Base-by-base conservation (phyloP, 2,329 filamentous ascomycete genomes). In the Camptophora hylomeconis region DNA sequence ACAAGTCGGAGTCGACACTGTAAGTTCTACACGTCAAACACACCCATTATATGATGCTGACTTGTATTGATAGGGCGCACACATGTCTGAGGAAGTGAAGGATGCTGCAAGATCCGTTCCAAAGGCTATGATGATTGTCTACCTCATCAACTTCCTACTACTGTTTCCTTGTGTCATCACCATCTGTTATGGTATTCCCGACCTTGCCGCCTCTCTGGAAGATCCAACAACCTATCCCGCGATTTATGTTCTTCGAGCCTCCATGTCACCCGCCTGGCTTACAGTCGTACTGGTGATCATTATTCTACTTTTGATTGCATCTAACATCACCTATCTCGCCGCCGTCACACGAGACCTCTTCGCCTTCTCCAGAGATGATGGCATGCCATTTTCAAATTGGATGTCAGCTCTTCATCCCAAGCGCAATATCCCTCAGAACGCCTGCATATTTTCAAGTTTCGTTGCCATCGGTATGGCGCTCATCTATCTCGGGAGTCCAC, bases 71-170 rank as follows among this genome's bases (percentile, higher is more conserved):
- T 29, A 42, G 35, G 51, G 40, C 29, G 53, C 38, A 31, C 55
- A 44, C 43, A 56, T 65, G 42, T 57, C 61, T 4, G 62, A 66
- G 42, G 62, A 66, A 40, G 56, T 65, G 14, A 54, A 56, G 24
- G 54, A 65, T 20, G 58, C 62, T 2, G 51, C 54, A 3, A 40
- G 51, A 17, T 57, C 57, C 28, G 57, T 66, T 3, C 62, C 62
- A 0, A 45, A 53, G 11, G 30, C 35, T 20, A 39, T 33, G 26
- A 22, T 57, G 3, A 48, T 61, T 17, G 45, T 63, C 11, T 53
- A 60, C 17, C 39, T 65, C 2, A 48, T 65, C 3, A 46, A 59
- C 2, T 56, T 56, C 1, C 59, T 62, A 9, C 42, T 63, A 18
- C 60, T 56, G 4, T 49, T 63, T 17, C 45, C 63, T 12, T 52